Base-by-base conservation (phyloP, 1,284 basidiomycete genomes). In the Farysia itapuensis region DNA sequence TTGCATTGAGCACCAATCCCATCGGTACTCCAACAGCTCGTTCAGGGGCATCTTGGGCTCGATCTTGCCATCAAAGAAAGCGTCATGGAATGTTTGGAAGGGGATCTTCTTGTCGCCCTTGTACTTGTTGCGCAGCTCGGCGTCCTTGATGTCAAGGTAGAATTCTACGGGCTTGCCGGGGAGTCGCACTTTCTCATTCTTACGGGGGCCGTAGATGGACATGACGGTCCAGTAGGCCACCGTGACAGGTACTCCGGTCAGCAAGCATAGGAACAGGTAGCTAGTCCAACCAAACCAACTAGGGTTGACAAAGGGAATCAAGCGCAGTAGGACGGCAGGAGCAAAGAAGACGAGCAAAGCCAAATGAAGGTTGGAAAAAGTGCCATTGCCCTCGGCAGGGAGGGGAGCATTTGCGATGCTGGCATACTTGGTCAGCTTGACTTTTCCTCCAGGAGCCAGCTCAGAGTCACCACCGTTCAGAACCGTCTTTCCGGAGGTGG, bases 31-130 rank as follows among this genome's bases (percentile, higher is more conserved):
- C 81, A 98, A 81, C 43, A 90, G 84, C 35, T 96, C 91, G 64
- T 97, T 82, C 39, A 97, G 86, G 75, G 97, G 92, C 57, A 88
- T 91, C 56, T 96, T 97, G 78, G 97, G 88, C 59, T 97, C 91
- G 57, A 94, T 85, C 81, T 96, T 96, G 59, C 87, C 87, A 53
- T 94, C 92, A 79, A 99, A 97, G 81, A 89, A 98, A 58, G 90
- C 89, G 80, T 98, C 95, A 78, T 98, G 88, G 82, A 96, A 95
- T 63, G 89, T 80, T 80, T 98, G 92, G 86, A 96, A 95, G 37
- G 93, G 93, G 60, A 98, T 96, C 80, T 96, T 97, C 77, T 87
- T 86, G 65, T 84, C 84, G 39, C 84, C 67, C 35, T 54, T 79
- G 81, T 92, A 96, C 67, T 86, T 82, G 21, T 82, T 81, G 80